phyloP scores from a whole-genome alignment of 2,329 filamentous ascomycete genomes.

The Alternaria metachromatica region DNA sequence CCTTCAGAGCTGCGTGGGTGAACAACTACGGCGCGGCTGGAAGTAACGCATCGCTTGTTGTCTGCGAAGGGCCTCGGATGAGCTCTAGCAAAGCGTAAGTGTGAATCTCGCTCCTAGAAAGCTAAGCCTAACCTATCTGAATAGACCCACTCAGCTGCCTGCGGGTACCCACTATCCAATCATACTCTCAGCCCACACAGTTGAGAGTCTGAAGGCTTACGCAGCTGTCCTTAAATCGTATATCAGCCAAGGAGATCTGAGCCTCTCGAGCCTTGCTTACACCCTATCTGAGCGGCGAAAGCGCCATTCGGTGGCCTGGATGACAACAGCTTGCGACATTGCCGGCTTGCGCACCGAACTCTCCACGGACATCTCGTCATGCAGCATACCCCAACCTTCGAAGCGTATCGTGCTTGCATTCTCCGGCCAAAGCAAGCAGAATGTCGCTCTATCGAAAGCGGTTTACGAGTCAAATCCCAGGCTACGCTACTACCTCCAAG shows the following conservation, averaged over 20 bases:
- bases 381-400: neutral
- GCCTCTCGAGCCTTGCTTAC: conserved; percentile 8
- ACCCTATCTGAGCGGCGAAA: conserved; percentile 11
- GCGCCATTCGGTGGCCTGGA: conserved; percentile 2
- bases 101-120: neutral
- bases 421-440: conserved; percentile 11
- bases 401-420: conserved; percentile 8
- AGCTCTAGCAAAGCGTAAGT: conserved; percentile 1
- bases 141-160: neutral
- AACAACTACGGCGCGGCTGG: conserved; percentile 5
- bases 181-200: conserved; percentile 6
- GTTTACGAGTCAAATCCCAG: conserved; percentile 3
- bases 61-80: conserved; percentile 7
- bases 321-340: conserved; percentile 7
- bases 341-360: neutral
- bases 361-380: neutral
- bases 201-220: conserved; percentile 6
- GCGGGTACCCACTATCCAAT: neutral
- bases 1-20: conserved; percentile 6
- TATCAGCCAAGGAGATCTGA: neutral
- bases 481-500: conserved; percentile 15
- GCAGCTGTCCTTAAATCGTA: neutral
- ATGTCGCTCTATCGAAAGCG: neutral
- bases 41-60: conserved; percentile 9
- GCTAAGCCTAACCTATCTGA: neutral